phyloP scores from a whole-genome alignment of 805 yeast genomes.

The Pichia gijzeniarum region DNA sequence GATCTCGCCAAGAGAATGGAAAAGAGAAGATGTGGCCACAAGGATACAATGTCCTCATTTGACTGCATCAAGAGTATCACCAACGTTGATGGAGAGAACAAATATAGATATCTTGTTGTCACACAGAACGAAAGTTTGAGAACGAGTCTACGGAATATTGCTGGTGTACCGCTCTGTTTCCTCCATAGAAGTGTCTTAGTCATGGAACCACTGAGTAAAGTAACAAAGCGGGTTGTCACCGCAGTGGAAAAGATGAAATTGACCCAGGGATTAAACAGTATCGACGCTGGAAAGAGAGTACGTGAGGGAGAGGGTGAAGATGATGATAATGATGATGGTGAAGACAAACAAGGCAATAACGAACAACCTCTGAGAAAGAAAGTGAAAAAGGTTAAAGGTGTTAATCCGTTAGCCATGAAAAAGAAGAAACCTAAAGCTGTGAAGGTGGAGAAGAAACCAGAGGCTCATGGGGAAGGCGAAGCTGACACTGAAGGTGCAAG shows the following conservation, averaged over 20 bases:
- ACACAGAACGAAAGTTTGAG: slow-evolving; percentile 72
- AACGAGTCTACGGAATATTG: slow-evolving; percentile 59
- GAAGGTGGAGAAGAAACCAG: neutral
- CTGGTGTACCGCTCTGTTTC: slow-evolving; percentile 87
- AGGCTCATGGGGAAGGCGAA: neutral
- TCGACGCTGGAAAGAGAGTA: slow-evolving; percentile 40
- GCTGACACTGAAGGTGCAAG: neutral
- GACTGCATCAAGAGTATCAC: slow-evolving; percentile 76
- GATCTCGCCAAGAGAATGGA: slow-evolving; percentile 78
- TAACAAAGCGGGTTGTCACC: slow-evolving; percentile 47
- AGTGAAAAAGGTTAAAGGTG: slow-evolving; percentile 54
- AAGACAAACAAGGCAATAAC: slow-evolving; percentile 15
- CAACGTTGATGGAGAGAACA: slow-evolving; percentile 66
- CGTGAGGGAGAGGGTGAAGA: slow-evolving; percentile 18
- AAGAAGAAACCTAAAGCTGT: slow-evolving; percentile 44
- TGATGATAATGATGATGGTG: slow-evolving; percentile 19
- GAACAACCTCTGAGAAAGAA: slow-evolving; percentile 14
- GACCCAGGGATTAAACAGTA: slow-evolving; percentile 70
- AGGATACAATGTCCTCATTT: slow-evolving; percentile 42
- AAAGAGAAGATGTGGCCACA: slow-evolving; percentile 88
- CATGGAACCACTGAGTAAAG: slow-evolving; percentile 85
- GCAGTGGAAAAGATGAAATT: slow-evolving; percentile 61
- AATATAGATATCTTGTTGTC: slow-evolving; percentile 87
- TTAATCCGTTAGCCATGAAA: slow-evolving; percentile 87
- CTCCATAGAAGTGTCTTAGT: slow-evolving; percentile 91